These are phyloP conservation scores for Euryodendron excelsum DNA, from an alignment of 148 eudicot genomes.

Conservation along the genomic window DNA sequence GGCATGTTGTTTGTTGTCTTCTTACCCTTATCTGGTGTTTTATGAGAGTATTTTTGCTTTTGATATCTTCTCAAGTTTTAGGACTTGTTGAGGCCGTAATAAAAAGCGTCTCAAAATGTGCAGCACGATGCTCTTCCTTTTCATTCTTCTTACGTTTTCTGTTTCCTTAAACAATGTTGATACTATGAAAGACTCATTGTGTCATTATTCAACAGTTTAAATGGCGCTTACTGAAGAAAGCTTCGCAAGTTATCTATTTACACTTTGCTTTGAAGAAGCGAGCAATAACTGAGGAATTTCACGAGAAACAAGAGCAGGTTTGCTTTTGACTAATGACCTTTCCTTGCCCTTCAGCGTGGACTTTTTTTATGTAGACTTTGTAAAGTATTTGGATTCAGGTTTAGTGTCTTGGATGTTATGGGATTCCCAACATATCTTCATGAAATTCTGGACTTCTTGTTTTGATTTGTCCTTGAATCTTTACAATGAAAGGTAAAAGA, in stretches of 20 bases:
- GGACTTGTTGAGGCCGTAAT: background rate
- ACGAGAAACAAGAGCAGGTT: conserved; percentile 96
- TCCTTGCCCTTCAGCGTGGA: background rate
- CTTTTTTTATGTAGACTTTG: background rate
- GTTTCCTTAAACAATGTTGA: background rate
- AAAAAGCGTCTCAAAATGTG: conserved; percentile 8
- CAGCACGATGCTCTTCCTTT: background rate
- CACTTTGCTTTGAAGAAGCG: conserved; percentile 88
- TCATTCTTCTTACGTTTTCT: background rate
- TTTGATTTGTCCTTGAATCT: background rate
- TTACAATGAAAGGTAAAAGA: conserved; percentile 71
- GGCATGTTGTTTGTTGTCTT: conserved; percentile 3
- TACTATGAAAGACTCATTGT: background rate
- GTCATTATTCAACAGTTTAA: conserved; percentile 55
- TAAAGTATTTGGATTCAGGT: background rate
- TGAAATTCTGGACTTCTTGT: background rate
- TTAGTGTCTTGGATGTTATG: background rate
- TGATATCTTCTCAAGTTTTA: background rate
- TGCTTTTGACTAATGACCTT: background rate
- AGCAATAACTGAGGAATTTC: conserved; percentile 76
- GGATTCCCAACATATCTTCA: background rate
- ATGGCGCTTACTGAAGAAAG: conserved; percentile 83
- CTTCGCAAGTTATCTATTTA: conserved; percentile 83
- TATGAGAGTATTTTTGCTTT: background rate
- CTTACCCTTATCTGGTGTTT: background rate